phyloP scores from a whole-genome alignment of 352 stramenopile genomes.

The Phytophthora kernoviae region DNA sequence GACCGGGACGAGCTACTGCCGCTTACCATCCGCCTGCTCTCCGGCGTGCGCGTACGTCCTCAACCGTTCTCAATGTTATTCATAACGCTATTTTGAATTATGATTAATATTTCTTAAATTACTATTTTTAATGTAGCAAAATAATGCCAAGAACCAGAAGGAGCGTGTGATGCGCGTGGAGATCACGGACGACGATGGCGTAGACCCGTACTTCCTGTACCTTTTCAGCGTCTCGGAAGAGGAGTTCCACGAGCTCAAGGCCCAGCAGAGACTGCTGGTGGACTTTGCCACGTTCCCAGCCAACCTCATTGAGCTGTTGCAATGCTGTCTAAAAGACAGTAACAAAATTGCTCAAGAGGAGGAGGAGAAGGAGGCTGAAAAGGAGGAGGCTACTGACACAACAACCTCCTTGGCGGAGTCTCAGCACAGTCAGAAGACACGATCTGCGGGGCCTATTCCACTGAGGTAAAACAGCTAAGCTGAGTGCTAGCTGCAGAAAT shows the following conservation, averaged over 20 bases:
- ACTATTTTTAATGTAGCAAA: conserved; percentile 50
- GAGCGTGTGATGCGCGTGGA: conserved; percentile 92
- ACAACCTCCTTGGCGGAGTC: conserved; percentile 8
- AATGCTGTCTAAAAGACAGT: conserved; percentile 86
- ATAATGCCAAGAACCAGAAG: conserved; percentile 77
- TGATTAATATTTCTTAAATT: conserved; percentile 5
- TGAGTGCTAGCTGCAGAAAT: too few relatives aligned
- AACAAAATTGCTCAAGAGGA: conserved; percentile 36
- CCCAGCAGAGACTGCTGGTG: conserved; percentile 92
- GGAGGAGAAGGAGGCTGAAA: conserved; percentile 10
- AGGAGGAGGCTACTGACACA: conserved; percentile 2
- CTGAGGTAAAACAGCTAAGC: conserved; percentile 63
- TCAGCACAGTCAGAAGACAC: conserved; percentile 34
- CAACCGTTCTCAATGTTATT: too few relatives aligned
- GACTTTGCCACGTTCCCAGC: conserved; percentile 92
- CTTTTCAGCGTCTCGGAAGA: conserved; percentile 94
- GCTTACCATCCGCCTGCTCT: conserved; percentile 79
- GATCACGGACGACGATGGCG: conserved; percentile 92
- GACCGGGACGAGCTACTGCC: conserved; percentile 77
- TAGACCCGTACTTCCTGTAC: conserved; percentile 93
- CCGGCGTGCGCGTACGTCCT: conserved; percentile 73
- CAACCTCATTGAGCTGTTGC: conserved; percentile 93
- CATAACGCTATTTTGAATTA: background rate
- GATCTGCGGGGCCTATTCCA: conserved; percentile 71
- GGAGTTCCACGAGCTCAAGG: conserved; percentile 95